Base-by-base conservation (phyloP, 495 filamentous ascomycete genomes). In the Tuber melanosporum region DNA sequence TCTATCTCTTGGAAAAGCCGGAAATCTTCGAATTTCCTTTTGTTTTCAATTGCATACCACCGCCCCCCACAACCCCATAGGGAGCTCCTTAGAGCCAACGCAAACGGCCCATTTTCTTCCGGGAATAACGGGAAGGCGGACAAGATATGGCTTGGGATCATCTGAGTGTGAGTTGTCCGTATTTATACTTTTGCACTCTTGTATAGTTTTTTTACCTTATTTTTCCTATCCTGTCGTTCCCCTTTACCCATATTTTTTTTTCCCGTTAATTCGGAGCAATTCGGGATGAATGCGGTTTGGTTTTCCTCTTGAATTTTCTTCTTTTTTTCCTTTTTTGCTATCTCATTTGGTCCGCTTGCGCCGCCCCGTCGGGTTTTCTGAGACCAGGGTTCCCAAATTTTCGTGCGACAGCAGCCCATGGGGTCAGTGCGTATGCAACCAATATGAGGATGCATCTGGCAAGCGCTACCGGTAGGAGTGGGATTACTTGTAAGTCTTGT, bases 141-240 rank as follows among this genome's bases (percentile, higher is more conserved):
- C 20, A 75, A 42, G 47, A 76, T 49, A 80, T 80, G 78, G 74
- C 66, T 41, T 80, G 78, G 78, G 77, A 80, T 12, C 78, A 80
- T 76, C 71, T 80, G 74, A 80, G 66, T 36, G 78, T 80, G 70
- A 76, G 78, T 80, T 76, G 19, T 66, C 57, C 14, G 57, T 14
- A 66, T 66, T 66, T 32, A 36, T 19, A 17, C 57, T 66, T 19
- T 66, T 19, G 26, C 71, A 66, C 71, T 71, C 57, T 76, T 47
- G 6, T n/a, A 42, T 52, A 47, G 41, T 71, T 45, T 66, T 6
- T 32, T 73, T 76, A 71, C 12, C 22, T 73, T 39, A 17, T 36
- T 66, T 66, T 36, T 15, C 26, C 52, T 15, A n/a, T 62, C 52
- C n/a, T 15, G 8, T 62, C 52, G 52, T 12, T 15, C n/a, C 52